Conservation (phyloP, 2,329 filamentous ascomycete genomes). For the Sporothrix mexicana region DNA sequence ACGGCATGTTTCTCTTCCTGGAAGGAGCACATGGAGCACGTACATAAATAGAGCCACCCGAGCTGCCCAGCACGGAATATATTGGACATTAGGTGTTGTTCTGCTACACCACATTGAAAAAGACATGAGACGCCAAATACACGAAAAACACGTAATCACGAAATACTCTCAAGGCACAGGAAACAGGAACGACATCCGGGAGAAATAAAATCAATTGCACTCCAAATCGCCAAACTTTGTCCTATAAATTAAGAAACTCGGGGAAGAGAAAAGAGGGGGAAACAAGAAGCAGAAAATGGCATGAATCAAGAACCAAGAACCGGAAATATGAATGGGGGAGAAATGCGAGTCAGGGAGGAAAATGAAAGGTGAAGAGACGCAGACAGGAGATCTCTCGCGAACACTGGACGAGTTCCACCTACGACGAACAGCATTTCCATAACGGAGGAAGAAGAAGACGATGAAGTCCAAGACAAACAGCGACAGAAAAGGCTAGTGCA, state of each 20-base stretch:
- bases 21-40: background rate
- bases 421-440: background rate
- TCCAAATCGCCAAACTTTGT: constrained; percentile 57
- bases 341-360: background rate
- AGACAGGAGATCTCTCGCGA: background rate
- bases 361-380: background rate
- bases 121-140: background rate
- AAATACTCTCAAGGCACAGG: background rate
- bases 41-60: background rate
- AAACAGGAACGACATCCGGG: background rate
- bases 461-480: background rate
- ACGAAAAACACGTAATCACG: background rate
- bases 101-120: background rate
- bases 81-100: too few relatives aligned
- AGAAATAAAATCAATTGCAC: constrained; percentile 50
- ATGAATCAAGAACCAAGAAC: constrained; percentile 34
- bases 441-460: background rate
- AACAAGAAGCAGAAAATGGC: constrained; percentile 30
- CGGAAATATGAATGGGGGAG: constrained; percentile 30
- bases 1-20: background rate
- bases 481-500: background rate
- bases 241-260: constrained; percentile 51
- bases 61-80: too few relatives aligned
- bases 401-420: background rate
- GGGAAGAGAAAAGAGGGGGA: constrained; percentile 34